Conservation (phyloP, 306 rosid species). For the Quercus berberidifolia region DNA sequence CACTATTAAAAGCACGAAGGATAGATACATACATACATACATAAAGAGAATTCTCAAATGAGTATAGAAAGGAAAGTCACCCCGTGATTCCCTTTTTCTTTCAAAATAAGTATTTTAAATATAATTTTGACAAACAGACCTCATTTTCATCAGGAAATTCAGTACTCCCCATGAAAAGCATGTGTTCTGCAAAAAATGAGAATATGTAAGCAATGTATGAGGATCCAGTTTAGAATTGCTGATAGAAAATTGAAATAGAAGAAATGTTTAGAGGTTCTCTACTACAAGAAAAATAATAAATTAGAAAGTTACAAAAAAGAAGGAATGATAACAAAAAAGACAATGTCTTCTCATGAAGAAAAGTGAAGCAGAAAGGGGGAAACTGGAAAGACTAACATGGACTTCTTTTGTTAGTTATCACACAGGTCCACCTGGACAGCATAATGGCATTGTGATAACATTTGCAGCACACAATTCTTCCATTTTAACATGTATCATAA, state of each 20-base stretch:
- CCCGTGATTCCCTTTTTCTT: not conserved
- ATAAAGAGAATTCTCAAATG: not conserved
- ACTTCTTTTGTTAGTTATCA: not conserved
- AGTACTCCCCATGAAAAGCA: constrained; percentile 99
- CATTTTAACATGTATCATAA: not conserved
- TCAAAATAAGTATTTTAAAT: not conserved
- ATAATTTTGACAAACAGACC: constrained; percentile 48
- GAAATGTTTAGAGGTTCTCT: not conserved
- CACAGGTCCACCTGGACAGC: not conserved
- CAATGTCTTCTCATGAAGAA: not conserved
- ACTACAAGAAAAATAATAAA: not conserved
- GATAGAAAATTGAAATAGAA: not conserved
- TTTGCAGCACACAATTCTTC: not conserved
- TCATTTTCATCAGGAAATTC: constrained; percentile 96
- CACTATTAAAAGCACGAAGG: not conserved
- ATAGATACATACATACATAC: not conserved
- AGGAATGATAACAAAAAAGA: not conserved
- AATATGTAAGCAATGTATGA: not conserved
- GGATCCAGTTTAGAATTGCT: not conserved
- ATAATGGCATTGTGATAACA: not conserved
- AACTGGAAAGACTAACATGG: not conserved
- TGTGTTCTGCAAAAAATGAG: constrained; percentile 69
- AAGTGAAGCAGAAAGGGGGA: not conserved
- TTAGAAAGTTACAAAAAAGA: not conserved
- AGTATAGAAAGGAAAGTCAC: not conserved